These are phyloP conservation scores for Zygoascus biomembranicola DNA, from an alignment of 805 yeast species.

Conservation along the genomic window DNA sequence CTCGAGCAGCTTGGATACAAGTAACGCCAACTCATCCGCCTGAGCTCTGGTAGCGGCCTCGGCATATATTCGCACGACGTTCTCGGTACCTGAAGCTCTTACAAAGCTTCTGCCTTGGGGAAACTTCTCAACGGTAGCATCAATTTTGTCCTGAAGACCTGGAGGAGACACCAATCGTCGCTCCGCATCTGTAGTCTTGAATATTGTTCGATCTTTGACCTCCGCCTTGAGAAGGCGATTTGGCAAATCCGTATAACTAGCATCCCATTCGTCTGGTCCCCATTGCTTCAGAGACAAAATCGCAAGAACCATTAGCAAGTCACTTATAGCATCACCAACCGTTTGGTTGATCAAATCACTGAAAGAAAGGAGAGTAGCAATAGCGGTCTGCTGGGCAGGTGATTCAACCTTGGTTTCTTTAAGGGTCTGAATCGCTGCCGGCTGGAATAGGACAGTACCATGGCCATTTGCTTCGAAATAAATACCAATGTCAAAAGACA, in stretches of 20 bases:
- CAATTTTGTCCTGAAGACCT: slow-evolving; percentile 70
- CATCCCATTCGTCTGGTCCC: slow-evolving; percentile 66
- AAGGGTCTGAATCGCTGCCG: slow-evolving; percentile 36
- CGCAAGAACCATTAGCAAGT: slow-evolving; percentile 67
- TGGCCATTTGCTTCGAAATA: slow-evolving; percentile 99
- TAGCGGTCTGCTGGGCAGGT: slow-evolving; percentile 41
- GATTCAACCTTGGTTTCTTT: slow-evolving; percentile 31
- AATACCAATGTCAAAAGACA: slow-evolving; percentile 78
- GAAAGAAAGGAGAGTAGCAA: slow-evolving; percentile 49
- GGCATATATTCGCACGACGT: slow-evolving; percentile 92
- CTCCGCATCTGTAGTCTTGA: slow-evolving; percentile 87
- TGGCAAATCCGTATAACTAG: slow-evolving; percentile 75
- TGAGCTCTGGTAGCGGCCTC: slow-evolving; percentile 58
- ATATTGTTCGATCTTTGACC: slow-evolving; percentile 72
- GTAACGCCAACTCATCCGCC: slow-evolving; percentile 37
- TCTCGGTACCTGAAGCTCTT: slow-evolving; percentile 96
- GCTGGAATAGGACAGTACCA: slow-evolving; percentile 84
- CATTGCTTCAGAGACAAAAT: slow-evolving; percentile 49
- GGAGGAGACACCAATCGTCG: slow-evolving; percentile 66
- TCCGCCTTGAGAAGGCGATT: slow-evolving; percentile 72
- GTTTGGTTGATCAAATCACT: slow-evolving; percentile 83
- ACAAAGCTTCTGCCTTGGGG: slow-evolving; percentile 77
- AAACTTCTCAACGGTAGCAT: slow-evolving; percentile 49
- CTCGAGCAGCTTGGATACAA: slow-evolving; percentile 13
- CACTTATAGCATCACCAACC: slow-evolving; percentile 98